Conservation (phyloP, 2,329 filamentous ascomycete genomes). For the Claviceps maximensis region DNA sequence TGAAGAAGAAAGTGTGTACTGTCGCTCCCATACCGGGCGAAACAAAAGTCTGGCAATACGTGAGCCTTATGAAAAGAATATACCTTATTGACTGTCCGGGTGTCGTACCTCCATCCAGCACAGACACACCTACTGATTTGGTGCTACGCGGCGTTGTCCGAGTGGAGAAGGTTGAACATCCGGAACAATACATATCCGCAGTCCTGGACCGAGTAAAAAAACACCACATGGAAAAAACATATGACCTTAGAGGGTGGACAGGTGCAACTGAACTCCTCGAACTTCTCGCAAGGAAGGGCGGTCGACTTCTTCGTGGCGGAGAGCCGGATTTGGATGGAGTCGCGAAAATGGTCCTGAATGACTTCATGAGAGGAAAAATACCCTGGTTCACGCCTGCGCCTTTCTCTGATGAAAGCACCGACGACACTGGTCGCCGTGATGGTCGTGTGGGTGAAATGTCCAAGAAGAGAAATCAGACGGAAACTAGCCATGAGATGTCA, state of each 20-base stretch:
- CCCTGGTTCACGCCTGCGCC: conserved; percentile 91
- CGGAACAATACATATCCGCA: conserved; percentile 86
- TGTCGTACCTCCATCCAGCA: conserved; percentile 79
- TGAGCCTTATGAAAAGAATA: conserved; percentile 87
- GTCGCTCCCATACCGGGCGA: conserved; percentile 92
- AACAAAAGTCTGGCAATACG: conserved; percentile 97
- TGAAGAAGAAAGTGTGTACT: conserved; percentile 87
- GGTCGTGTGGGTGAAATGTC: conserved; percentile 79
- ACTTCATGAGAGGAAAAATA: conserved; percentile 89
- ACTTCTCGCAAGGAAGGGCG: conserved; percentile 72
- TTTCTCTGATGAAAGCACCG: conserved; percentile 34
- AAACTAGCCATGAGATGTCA: conserved; percentile 25
- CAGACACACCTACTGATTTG: conserved; percentile 76
- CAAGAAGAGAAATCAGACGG: conserved; percentile 59
- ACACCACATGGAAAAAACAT: conserved; percentile 84
- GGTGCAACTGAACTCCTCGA: conserved; percentile 76
- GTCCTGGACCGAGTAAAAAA: conserved; percentile 69
- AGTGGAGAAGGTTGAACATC: conserved; percentile 92
- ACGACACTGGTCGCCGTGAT: conserved; percentile 53
- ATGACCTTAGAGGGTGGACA: conserved; percentile 69
- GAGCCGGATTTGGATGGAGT: conserved; percentile 91
- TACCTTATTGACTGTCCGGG: conserved; percentile 89
- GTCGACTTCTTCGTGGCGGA: conserved; percentile 77
- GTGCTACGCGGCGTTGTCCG: conserved; percentile 82
- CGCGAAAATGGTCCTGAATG: conserved; percentile 92